Evolutionary conservation across 306 rosid genomes (phyloP), one percentile per base, ranked within the genome.

Genomic region (Lotus japonicus): DNA sequence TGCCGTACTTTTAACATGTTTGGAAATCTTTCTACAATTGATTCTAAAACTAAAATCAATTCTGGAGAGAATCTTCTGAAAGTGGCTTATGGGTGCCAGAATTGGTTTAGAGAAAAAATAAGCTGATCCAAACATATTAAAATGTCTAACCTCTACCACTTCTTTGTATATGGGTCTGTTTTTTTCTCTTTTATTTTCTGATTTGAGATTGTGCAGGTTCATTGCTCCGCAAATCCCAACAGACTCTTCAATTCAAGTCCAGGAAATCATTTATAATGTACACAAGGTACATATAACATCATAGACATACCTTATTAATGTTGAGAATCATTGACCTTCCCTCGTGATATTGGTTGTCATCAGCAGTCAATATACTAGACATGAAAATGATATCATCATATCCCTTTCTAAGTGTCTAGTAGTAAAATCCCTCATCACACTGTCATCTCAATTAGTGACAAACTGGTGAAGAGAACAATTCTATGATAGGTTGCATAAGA

Each of bases 191-290:
- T 23, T 42, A 46, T 13, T 69, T 9, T 21, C 68, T 58, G 61
- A 26, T 66, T 46, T 81, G 76, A 45, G 15, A 13, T 17, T 68
- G 26, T 80, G 84, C 90, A 94, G 99, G 97, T 86, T 74, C 44
- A 83, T 88, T 83, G 78, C 87, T 64, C 86, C 96, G 80, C 90
- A 82, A 77, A 83, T 87, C 52, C 95, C 96, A n/a, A 76, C 89
- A 41, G 99, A 94, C 74, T 81, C 86, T 49, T 80, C 80, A 68
- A 75, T 94, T 73, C 81, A 81, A 76, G 90, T 90, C 68, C 82
- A 94, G 70, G 95, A 83, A 53, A 77, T 66, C 65, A 84, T 80
- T 79, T 90, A 88, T 58, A 80, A 76, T 46, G 92, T 88, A 77
- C 99, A 94, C 81, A 94, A 94, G 97, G 99, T 94, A 88, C 60